phyloP scores from a whole-genome alignment of 495 filamentous ascomycete genomes.

The Hypoxylon lenormandii region DNA sequence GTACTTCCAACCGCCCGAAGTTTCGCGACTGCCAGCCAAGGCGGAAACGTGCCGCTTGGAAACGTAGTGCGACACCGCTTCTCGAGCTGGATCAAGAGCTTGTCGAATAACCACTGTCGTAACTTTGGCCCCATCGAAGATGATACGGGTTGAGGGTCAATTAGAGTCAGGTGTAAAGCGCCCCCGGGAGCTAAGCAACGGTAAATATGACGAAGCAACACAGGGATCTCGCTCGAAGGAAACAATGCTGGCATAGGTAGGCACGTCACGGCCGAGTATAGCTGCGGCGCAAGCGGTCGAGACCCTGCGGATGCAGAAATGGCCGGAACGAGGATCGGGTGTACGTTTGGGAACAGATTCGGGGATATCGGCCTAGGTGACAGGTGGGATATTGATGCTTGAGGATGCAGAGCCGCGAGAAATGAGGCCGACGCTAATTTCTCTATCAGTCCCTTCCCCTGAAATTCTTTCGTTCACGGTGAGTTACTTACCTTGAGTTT shows the following conservation, averaged over 20 bases:
- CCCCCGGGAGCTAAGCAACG: slow-evolving; percentile 55
- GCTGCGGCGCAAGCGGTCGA: slow-evolving; percentile 50
- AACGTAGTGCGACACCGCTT: slow-evolving; percentile 59
- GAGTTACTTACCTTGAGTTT: slow-evolving; percentile 54
- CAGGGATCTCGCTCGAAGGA: slow-evolving; percentile 54
- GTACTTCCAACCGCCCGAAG: slow-evolving; percentile 52
- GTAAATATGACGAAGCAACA: slow-evolving; percentile 54
- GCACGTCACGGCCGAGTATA: slow-evolving; percentile 53
- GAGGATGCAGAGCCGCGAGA: slow-evolving; percentile 53
- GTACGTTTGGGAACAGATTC: slow-evolving; percentile 54
- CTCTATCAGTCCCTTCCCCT: slow-evolving; percentile 32
- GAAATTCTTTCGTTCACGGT: neutral
- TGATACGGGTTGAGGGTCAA: slow-evolving; percentile 61
- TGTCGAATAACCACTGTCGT: slow-evolving; percentile 61
- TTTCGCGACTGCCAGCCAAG: slow-evolving; percentile 58
- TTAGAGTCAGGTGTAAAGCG: slow-evolving; percentile 58
- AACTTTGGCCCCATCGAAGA: slow-evolving; percentile 59
- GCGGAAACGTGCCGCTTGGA: slow-evolving; percentile 57
- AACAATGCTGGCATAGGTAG: slow-evolving; percentile 55
- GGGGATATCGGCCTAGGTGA: slow-evolving; percentile 53
- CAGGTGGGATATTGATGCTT: slow-evolving; percentile 51
- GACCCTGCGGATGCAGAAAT: slow-evolving; percentile 49
- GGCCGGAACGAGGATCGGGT: slow-evolving; percentile 50
- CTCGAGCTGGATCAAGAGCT: slow-evolving; percentile 61
- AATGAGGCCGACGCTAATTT: slow-evolving; percentile 57